Evolutionary conservation across 495 filamentous ascomycete species (phyloP), one percentile per base, ranked within the genome.

Genomic region (Corynascus novoguineensis): DNA sequence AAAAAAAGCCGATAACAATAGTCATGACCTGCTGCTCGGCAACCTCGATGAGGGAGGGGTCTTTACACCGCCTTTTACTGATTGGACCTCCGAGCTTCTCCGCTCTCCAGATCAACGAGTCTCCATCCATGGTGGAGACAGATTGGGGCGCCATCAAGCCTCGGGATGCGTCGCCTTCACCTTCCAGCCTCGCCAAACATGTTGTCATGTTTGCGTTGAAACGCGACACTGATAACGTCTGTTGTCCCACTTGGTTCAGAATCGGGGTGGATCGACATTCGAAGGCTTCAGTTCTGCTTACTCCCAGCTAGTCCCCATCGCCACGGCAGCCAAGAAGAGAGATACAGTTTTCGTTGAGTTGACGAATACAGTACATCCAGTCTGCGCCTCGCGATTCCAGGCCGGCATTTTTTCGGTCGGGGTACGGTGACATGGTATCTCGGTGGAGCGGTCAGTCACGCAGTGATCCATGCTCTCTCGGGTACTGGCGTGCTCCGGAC

Each of bases 41-140:
- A 32, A 29, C 44, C 24, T 56, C 24, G 53, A 24, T 24, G 53
- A 25, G 5, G 41, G 19, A 11, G 53, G 32, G n/a, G 25, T 10
- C 17, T 31, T 54, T 35, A 50, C 58, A 60, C 58, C 58, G 58
- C 58, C 32, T 38, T 50, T 60, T 60, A 28, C n/a, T 21, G 24
- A 50, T 55, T 41, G 37, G 32, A 46, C 24, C 29, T 8, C 9
- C 22, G 1, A 34, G 7, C 21, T 29, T 58, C 21, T 7, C 7
- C n/a, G n/a, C n/a, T 34, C 44, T 41, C 55, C 38, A 53, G 17
- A 53, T 53, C 28, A 41, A 32, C 56, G 41, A 38, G 12, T 10
- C 25, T 47, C 57, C 49, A 32, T 59, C 4, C 25, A 28, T 19
- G 14, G 38, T 58, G 48, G 56, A 40, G 56, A 31, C 5, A 10